phyloP scores from a whole-genome alignment of 306 rosid species.

The Astragalus glycyphyllos region DNA sequence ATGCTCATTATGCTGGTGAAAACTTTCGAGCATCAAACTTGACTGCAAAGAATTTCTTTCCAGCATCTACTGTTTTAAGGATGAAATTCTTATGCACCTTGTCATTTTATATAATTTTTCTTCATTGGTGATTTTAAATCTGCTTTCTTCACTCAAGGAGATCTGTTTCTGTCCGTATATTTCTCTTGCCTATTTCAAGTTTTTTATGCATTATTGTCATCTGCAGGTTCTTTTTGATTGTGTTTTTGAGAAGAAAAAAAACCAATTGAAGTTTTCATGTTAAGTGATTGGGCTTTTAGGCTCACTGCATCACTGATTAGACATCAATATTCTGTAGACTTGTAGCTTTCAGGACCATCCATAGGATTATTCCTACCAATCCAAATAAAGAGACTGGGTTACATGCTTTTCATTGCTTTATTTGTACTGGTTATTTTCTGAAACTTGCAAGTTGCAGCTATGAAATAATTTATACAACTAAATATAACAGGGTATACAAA shows the following conservation, averaged over 20 bases:
- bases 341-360: slow-evolving; percentile 17
- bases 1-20: too few relatives aligned
- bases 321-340: background rate
- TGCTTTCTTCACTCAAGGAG: slow-evolving; percentile 3
- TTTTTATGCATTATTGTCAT: background rate
- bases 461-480: slow-evolving; percentile 16
- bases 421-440: slow-evolving; percentile 31
- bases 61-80: too few relatives aligned
- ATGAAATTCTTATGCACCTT: background rate
- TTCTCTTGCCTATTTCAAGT: slow-evolving; percentile 12
- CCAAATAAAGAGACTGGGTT: slow-evolving; percentile 5
- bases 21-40: too few relatives aligned
- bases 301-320: background rate
- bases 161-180: background rate
- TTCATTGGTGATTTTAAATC: background rate
- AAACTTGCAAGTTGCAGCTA: slow-evolving; percentile 21
- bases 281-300: slow-evolving; percentile 28
- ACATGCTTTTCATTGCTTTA: slow-evolving; percentile 25
- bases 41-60: too few relatives aligned
- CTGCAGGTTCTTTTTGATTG: background rate
- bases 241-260: background rate
- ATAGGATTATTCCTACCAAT: slow-evolving; percentile 4
- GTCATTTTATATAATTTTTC: background rate
- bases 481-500: slow-evolving; percentile 81
- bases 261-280: background rate